phyloP scores from a whole-genome alignment of 2,329 filamentous ascomycete species.

The Ophiocordyceps robertsii region DNA sequence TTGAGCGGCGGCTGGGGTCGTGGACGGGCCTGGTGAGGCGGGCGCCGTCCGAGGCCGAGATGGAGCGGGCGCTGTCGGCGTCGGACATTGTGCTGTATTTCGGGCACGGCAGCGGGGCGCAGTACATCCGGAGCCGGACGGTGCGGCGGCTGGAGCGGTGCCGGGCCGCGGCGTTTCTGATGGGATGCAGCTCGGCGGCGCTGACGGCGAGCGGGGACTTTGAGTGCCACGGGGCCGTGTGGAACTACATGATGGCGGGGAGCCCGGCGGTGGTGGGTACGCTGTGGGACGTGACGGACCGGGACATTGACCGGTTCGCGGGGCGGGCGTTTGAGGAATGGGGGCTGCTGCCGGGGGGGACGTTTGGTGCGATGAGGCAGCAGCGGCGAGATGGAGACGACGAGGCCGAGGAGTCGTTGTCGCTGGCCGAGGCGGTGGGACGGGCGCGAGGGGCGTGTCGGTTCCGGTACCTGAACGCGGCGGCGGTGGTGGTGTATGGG shows the following conservation, averaged over 20 bases:
- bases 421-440: constrained; percentile 70
- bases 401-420: constrained; percentile 12
- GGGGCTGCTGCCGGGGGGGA: constrained; percentile 52
- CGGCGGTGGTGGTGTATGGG: constrained; percentile 87
- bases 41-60: constrained; percentile 63
- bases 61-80: constrained; percentile 50
- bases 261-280: constrained; percentile 80
- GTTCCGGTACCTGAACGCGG: constrained; percentile 83
- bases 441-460: constrained; percentile 66
- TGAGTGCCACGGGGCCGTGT: constrained; percentile 79
- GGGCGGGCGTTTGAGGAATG: constrained; percentile 68
- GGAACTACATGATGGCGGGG: constrained; percentile 84
- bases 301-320: constrained; percentile 90
- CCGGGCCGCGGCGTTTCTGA: constrained; percentile 66
- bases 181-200: constrained; percentile 84
- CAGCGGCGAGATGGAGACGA: constrained; percentile 4
- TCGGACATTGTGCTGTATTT: constrained; percentile 81
- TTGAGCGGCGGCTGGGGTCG: constrained; percentile 54
- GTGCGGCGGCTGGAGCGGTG: constrained; percentile 68
- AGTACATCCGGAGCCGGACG: constrained; percentile 80
- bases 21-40: constrained; percentile 61
- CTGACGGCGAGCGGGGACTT: constrained; percentile 71
- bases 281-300: constrained; percentile 95
- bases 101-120: constrained; percentile 85
- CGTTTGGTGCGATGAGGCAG: constrained; percentile 22